Percentiles rank a stretch among this genome's conserved stretches.
phyloP scores from a whole-genome alignment of 2,329 filamentous ascomycete genomes.

The Mycocentrospora acerina region DNA sequence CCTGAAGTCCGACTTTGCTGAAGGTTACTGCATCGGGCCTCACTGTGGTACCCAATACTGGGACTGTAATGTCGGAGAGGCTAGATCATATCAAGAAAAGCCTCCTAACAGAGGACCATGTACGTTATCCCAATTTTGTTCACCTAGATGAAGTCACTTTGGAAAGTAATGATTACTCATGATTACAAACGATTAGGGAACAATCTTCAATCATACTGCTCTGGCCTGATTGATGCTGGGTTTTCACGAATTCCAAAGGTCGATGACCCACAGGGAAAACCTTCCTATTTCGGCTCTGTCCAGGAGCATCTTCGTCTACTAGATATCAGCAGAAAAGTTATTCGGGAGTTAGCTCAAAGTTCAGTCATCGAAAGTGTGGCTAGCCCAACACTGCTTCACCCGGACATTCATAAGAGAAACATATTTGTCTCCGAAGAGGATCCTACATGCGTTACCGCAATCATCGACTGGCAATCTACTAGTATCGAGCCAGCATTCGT shows the following conservation, averaged over 20 bases:
- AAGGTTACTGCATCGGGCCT: conserved; percentile 30
- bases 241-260: conserved; percentile 38
- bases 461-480: conserved; percentile 47
- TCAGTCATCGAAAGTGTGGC: conserved; percentile 27
- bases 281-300: conserved; percentile 37
- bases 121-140: conserved; percentile 20
- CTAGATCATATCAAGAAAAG: conserved; percentile 33
- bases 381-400: conserved; percentile 39
- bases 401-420: conserved; percentile 45
- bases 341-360: conserved; percentile 30
- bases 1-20: conserved; percentile 7
- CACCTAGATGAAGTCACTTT: neutral
- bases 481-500: conserved; percentile 43
- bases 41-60: conserved; percentile 29
- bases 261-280: conserved; percentile 12
- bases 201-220: conserved; percentile 34
- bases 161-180: conserved; percentile 9
- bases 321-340: conserved; percentile 23
- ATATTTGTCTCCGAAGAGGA: conserved; percentile 45
- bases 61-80: conserved; percentile 28
- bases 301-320: conserved; percentile 37
- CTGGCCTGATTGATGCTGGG: conserved; percentile 42
- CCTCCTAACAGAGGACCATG: conserved; percentile 41
- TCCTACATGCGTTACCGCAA: conserved; percentile 38
- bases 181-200: conserved; percentile 31